Conservation (phyloP, 495 filamentous ascomycete species). For the Neohortaea acidophila region DNA sequence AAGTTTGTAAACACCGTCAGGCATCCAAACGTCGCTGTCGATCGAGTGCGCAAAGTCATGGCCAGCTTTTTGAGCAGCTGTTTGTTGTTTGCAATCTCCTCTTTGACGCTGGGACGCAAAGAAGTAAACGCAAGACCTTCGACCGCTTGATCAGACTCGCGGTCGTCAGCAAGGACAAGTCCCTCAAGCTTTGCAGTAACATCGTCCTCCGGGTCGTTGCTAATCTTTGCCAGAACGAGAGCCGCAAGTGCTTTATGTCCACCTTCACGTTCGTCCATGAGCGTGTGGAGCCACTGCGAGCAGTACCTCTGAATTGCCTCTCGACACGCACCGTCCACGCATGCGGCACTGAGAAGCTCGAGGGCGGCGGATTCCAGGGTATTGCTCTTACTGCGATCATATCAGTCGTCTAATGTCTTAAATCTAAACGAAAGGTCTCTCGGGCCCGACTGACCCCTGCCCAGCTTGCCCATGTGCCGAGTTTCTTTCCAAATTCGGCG, state of each 20-base stretch:
- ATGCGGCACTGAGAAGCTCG: constrained; percentile 81
- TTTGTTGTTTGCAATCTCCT: constrained; percentile 52
- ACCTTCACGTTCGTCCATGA: constrained; percentile 48
- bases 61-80: constrained; percentile 53
- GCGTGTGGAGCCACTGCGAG: constrained; percentile 64
- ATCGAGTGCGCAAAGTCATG: constrained; percentile 42
- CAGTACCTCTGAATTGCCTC: constrained; percentile 69
- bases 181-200: constrained; percentile 64
- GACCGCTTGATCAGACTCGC: constrained; percentile 51
- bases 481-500: constrained; percentile 54
- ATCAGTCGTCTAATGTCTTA: not conserved
- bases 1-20: constrained; percentile 73
- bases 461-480: constrained; percentile 33
- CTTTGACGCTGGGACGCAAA: constrained; percentile 66
- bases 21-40: constrained; percentile 60
- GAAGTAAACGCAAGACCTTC: constrained; percentile 91
- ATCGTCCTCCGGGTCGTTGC: constrained; percentile 32
- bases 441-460: constrained; percentile 3
- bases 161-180: constrained; percentile 46
- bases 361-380: constrained; percentile 62
- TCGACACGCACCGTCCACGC: constrained; percentile 62
- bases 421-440: too few relatives aligned
- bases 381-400: constrained; percentile 15
- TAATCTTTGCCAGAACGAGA: constrained; percentile 46
- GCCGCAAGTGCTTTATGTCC: constrained; percentile 55